Evolutionary conservation across 129 eudicot species (phyloP), one percentile per base, ranked within the genome.

Genomic region (Centaurea solstitialis): DNA sequence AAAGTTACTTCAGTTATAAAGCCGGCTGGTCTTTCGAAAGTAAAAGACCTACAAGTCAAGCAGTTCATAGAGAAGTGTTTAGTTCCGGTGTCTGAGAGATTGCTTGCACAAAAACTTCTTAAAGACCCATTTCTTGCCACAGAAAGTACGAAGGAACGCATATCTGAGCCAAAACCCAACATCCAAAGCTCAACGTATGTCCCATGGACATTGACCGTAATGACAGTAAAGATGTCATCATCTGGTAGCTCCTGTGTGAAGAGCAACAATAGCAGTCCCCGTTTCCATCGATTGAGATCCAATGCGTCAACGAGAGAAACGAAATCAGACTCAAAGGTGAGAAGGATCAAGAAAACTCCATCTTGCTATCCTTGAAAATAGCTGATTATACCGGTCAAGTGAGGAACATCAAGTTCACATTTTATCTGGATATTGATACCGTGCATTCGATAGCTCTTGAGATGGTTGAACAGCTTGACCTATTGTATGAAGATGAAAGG

Each of bases 401-500:
- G 11, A 82, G 85, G 83, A 75, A 84, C 67, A 81, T 93, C 13
- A 84, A 93, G 61, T 93, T 93, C 73, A 8, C 35, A 6, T 89
- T 91, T 79, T 86, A 81, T 77, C 85, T 87, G 10, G 72, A 80
- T 3, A 43, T 62, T 21, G 98, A 93, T 78, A 93, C 97, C 3
- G 85, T 88, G 37, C 26, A 70, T 22, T 84, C 94, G 53, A 87
- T 93, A 59, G 94, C 90, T 17, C 90, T 93, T 62, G 88, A n/a
- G n/a, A n/a, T n/a, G n/a, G n/a, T n/a, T n/a, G n/a, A n/a, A n/a
- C n/a, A n/a, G n/a, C n/a, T n/a, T n/a, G n/a, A 87, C 37, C 82
- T 89, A 70, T 73, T 75, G 67, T 79, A 74, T 4, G 89, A n/a
- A n/a, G n/a, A n/a, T n/a, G n/a, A n/a, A n/a, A n/a, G n/a, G n/a